These are phyloP conservation scores for Scenedesmus sp. DNA, from an alignment of 163 green algal species.

Conservation along the genomic window DNA sequence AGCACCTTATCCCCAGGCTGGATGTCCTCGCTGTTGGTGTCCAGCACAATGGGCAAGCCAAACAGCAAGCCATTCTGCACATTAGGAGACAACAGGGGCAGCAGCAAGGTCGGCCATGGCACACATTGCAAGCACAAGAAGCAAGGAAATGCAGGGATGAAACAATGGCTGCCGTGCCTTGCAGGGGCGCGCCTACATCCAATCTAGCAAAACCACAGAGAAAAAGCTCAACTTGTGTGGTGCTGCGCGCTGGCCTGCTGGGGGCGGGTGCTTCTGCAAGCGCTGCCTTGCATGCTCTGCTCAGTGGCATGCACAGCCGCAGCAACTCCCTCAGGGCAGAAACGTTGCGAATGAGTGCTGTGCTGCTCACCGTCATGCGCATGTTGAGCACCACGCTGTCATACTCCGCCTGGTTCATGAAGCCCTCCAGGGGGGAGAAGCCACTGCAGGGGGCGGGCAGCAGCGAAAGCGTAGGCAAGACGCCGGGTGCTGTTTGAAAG, in stretches of 20 bases:
- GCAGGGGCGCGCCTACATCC: too few species aligned
- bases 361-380: slow-evolving; percentile 60
- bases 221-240: too few species aligned
- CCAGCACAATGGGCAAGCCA: slow-evolving; percentile 96
- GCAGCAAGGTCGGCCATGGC: neutral
- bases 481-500: too few species aligned
- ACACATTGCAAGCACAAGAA: neutral
- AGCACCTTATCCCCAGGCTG: slow-evolving; percentile 68
- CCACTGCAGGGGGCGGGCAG: slow-evolving; percentile 68
- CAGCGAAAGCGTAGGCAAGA: too few species aligned
- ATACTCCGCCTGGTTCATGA: slow-evolving; percentile 95
- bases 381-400: slow-evolving; percentile 91
- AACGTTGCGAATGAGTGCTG: neutral
- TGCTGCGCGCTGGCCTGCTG: neutral
- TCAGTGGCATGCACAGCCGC: neutral
- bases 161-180: slow-evolving; percentile 11
- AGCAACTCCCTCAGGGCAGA: neutral
- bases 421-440: slow-evolving; percentile 96
- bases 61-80: slow-evolving; percentile 80
- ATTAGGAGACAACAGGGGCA: neutral
- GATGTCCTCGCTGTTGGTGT: slow-evolving; percentile 92
- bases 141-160: neutral
- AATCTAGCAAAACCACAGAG: neutral
- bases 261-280: neutral
- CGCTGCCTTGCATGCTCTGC: neutral